Evolutionary conservation across 306 rosid genomes (phyloP), one percentile per base, ranked within the genome.

Genomic region (Prinsepia uniflora): DNA sequence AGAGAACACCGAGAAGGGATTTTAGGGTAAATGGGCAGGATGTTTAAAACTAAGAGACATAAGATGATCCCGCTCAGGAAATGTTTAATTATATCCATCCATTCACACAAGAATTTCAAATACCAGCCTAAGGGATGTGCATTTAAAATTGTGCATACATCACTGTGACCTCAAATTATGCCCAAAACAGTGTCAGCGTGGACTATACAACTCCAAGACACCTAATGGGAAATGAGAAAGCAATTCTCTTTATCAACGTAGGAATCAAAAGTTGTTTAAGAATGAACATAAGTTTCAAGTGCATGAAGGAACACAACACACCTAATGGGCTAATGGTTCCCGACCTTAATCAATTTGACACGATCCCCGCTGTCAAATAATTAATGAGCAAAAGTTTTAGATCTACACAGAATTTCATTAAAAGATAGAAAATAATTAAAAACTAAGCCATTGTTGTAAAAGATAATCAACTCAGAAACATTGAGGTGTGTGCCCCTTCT

Each of bases 291-390:
- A 73, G 10, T 22, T 49, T 52, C 14, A 67, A 72, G 15, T 14
- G 42, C 70, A 65, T 50, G 73, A 50, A 79, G 63, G 44, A 65
- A 81, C 61, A 52, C 58, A 85, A 54, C 82, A 70, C 45, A 92
- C 98, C 98, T 86, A 91, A 74, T 90, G 96, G 81, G 96, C 98
- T 86, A 91, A 74, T 90, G 96, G 81, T 85, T 92, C 77, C 98
- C 96, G 19, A 96, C 96, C 86, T 91, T 84, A 71, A 92, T 90
- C 70, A 78, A 70, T 75, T 92, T 90, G 85, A 90, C 83, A 80
- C 83, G 86, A 76, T 92, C 98, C 64, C 85, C 89, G 77, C 98
- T 92, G 83, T 77, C 74, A 78, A 80, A 68, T 15, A 22, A 72
- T 50, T 45, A 66, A 44, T 6, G 57, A 40, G 44, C 41, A 76